Conservation (phyloP, 2,329 filamentous ascomycete genomes). For the Penicillium brasilianum region DNA sequence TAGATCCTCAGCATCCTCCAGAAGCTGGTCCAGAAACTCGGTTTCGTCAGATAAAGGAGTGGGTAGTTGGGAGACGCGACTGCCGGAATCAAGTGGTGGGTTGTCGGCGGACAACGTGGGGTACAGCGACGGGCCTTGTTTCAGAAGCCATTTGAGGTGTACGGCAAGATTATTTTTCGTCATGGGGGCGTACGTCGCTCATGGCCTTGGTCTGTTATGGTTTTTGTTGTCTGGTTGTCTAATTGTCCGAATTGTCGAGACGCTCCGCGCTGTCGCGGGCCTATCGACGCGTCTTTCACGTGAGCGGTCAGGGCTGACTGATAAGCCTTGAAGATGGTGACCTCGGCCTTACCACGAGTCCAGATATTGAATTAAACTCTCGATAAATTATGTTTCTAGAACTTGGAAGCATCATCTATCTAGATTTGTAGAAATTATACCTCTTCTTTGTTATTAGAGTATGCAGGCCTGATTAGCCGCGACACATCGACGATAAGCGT, state of each 20-base stretch:
- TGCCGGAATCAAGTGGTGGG: conserved; percentile 33
- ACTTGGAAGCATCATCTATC: too few relatives aligned
- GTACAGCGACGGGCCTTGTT: conserved; percentile 44
- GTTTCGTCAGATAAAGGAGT: conserved; percentile 26
- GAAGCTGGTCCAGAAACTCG: conserved; percentile 26
- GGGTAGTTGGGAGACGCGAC: conserved; percentile 25
- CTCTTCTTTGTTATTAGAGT: not conserved
- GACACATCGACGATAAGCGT: conserved; percentile 1
- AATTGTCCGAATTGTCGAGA: conserved; percentile 8
- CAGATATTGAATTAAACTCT: not conserved
- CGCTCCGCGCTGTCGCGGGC: conserved; percentile 20
- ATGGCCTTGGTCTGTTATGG: conserved; percentile 30
- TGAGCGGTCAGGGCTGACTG: conserved; percentile 29
- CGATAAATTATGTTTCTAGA: not conserved
- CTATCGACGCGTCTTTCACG: conserved; percentile 32
- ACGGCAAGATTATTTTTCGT: conserved; percentile 54
- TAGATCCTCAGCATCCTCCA: conserved; percentile 34
- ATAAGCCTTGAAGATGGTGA: conserved; percentile 2
- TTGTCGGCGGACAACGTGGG: conserved; percentile 33
- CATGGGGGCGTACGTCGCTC: conserved; percentile 48
- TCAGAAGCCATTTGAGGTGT: conserved; percentile 55
- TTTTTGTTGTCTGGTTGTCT: conserved; percentile 5
- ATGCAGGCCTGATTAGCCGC: not conserved
- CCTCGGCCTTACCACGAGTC: not conserved
- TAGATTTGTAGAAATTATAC: not conserved